A percentile compares a stretch with the other conserved stretches of the same genome.
Conservation (phyloP, 805 yeast genomes). For the Monosporozyma aerobia region DNA sequence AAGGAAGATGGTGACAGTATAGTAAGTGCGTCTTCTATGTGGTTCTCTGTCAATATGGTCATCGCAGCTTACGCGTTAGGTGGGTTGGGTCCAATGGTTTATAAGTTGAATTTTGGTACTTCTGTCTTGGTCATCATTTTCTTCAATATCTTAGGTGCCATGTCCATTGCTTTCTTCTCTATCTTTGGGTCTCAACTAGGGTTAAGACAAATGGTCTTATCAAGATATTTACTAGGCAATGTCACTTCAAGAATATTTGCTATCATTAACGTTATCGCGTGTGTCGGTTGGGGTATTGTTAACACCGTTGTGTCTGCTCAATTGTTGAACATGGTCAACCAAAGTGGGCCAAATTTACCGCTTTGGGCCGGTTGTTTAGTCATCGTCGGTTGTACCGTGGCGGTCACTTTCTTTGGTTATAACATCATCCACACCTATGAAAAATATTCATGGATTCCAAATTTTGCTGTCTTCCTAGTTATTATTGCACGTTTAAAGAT, state of each 20-base stretch:
- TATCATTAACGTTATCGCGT: constrained; percentile 67
- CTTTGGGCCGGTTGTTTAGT: constrained; percentile 88
- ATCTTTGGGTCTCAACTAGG: constrained; percentile 78
- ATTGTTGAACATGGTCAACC: constrained; percentile 66
- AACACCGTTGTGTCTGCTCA: constrained; percentile 87
- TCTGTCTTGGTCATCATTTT: constrained; percentile 57
- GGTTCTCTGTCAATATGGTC: constrained; percentile 86
- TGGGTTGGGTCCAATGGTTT: constrained; percentile 54
- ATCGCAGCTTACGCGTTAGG: constrained; percentile 78
- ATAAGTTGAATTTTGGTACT: constrained; percentile 66
- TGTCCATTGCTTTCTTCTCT: constrained; percentile 77
- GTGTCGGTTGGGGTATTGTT: constrained; percentile 94
- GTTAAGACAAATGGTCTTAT: constrained; percentile 76
- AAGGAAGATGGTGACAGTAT: constrained; percentile 52
- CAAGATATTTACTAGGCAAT: constrained; percentile 73
- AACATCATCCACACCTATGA: constrained; percentile 72
- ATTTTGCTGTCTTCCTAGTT: constrained; percentile 59
- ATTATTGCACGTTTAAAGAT: constrained; percentile 69
- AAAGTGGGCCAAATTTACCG: constrained; percentile 47
- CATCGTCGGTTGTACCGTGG: constrained; percentile 54
- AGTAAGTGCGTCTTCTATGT: constrained; percentile 72
- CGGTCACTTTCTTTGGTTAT: constrained; percentile 83
- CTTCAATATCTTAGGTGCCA: constrained; percentile 62
- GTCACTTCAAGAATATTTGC: constrained; percentile 68
- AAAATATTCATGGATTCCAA: constrained; percentile 85